Evolutionary conservation across 1,139 yeast genomes (phyloP).

Genomic region (Taiozyma sp.): DNA sequence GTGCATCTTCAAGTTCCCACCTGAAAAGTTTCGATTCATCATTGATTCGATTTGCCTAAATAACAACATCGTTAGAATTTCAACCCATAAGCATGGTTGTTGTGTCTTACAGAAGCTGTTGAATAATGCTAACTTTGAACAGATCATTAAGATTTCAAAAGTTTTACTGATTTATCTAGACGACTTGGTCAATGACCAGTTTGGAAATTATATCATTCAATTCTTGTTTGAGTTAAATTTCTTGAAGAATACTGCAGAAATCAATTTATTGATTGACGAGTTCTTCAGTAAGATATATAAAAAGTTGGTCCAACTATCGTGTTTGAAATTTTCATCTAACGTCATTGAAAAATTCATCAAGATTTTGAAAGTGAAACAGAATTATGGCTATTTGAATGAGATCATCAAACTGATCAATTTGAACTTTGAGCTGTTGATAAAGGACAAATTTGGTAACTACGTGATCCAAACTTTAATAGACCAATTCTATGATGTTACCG

Average conservation of each 20-base stretch:
- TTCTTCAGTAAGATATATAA: conserved; percentile 46
- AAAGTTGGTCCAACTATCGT: conserved; percentile 62
- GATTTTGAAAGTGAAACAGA: conserved; percentile 30
- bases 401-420: conserved; percentile 29
- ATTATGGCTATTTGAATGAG: conserved; percentile 20
- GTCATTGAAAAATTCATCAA: conserved; percentile 73
- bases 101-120: conserved; percentile 89
- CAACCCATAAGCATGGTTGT: conserved; percentile 96
- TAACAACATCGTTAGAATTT: conserved; percentile 65
- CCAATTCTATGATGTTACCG: conserved; percentile 21
- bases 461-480: conserved; percentile 79
- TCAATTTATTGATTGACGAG: conserved; percentile 38
- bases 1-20: conserved; percentile 70
- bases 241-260: conserved; percentile 39
- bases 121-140: conserved; percentile 42
- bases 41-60: conserved; percentile 72
- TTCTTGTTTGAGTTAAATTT: conserved; percentile 58
- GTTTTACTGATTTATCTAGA: conserved; percentile 30
- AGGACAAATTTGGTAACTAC: conserved; percentile 71
- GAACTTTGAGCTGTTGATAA: conserved; percentile 43
- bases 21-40: conserved; percentile 72
- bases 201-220: conserved; percentile 95
- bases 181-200: conserved; percentile 79
- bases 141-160: conserved; percentile 48
- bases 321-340: conserved; percentile 90